Evolutionary conservation across 306 rosid genomes (phyloP), one percentile per base, ranked within the genome.

Genomic region (Calophaca sinica): DNA sequence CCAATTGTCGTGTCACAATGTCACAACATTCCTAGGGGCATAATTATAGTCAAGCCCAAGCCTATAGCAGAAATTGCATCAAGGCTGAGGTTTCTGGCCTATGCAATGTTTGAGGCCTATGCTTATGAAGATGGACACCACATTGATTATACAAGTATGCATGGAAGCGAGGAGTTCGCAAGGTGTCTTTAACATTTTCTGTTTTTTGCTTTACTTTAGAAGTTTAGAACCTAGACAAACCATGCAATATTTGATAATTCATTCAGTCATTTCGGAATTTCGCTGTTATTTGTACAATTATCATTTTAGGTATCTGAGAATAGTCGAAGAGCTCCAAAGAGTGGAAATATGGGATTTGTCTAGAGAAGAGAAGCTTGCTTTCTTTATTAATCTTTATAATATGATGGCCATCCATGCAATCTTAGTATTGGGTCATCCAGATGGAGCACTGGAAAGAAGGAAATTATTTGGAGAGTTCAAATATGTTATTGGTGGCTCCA

Each of bases 351-450:
- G 74, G 64, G 86, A 83, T 32, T 62, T 86, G 78, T 39, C 91
- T 28, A 92, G 97, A 84, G 98, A 94, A 78, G 96, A 94, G 80
- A 91, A 84, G 75, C 94, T 94, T 68, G 87, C 98, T 55, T 94
- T 94, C 90, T 94, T 89, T 68, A 86, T 94, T 75, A 94, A 94
- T 88, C 96, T 94, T 51, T 87, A 91, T 78, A 94, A 94, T 81
- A 88, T 91, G 98, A 94, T 91, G 97, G 93, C 88, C 72, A 90
- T 94, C 79, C 98, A 89, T 81, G 96, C 97, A 39, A 87, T 94
- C 64, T 64, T 84, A 61, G 82, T 88, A 50, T 83, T 81, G 71
- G 96, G 98, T 72, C 91, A 88, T 83, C 96, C 97, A 67, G 77
- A 84, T 71, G 96, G 96, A 78, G 81, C 90, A 31, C 73, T 94